phyloP scores from a whole-genome alignment of 108 stramenopile species.

The Cyclostephanos invisitatus region DNA sequence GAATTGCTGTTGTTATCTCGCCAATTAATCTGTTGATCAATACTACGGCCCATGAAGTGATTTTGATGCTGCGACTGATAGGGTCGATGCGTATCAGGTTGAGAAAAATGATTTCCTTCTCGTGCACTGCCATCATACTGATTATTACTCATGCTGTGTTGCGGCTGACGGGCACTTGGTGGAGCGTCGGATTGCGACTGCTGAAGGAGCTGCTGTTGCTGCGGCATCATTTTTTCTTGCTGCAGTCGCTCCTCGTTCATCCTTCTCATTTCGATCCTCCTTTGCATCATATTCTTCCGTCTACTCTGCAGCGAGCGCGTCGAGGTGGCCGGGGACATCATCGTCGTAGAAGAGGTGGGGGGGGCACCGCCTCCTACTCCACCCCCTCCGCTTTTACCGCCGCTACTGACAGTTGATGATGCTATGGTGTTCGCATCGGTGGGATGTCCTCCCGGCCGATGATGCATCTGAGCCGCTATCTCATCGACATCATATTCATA shows the following conservation, averaged over 20 bases:
- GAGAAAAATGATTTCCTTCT: not conserved
- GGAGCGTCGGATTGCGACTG: conserved; percentile 1
- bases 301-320: conserved; percentile 4
- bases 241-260: conserved; percentile 31
- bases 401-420: conserved; percentile 3
- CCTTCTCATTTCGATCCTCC: conserved; percentile 35
- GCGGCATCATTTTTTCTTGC: conserved; percentile 10
- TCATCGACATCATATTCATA: not conserved
- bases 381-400: not conserved
- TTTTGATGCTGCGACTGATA: not conserved
- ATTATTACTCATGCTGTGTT: not conserved
- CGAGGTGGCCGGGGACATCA: conserved; percentile 6
- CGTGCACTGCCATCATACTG: not conserved
- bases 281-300: conserved; percentile 41
- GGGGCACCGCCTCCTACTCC: not conserved
- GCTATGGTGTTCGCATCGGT: conserved; percentile 9
- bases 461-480: not conserved
- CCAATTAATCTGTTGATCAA: not conserved
- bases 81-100: not conserved
- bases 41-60: not conserved
- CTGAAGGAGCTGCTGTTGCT: conserved; percentile 6
- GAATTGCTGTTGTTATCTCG: not conserved
- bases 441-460: conserved; percentile 8
- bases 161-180: not conserved
- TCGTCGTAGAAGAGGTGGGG: not conserved